phyloP scores from a whole-genome alignment of 371 early-diverging fungal genomes.

The Mortierella sp. region DNA sequence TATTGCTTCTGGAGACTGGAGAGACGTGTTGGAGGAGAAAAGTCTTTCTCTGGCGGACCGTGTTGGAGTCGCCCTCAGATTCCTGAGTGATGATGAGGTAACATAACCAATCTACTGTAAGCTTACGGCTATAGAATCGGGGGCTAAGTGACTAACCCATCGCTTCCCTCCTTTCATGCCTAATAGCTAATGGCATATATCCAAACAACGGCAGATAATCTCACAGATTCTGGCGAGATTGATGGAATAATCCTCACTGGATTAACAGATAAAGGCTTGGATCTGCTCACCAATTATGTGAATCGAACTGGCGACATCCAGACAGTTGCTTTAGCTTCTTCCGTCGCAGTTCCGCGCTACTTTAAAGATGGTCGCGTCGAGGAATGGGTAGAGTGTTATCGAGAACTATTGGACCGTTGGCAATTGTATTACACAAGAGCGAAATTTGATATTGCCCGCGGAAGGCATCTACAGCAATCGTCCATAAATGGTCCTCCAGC shows the following conservation, averaged over 20 bases:
- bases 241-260: constrained; percentile 86
- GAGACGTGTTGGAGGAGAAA: constrained; percentile 67
- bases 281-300: constrained; percentile 81
- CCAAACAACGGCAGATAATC: constrained; percentile 59
- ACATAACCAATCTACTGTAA: neutral
- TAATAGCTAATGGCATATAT: constrained; percentile 69
- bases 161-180: neutral
- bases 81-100: constrained; percentile 80
- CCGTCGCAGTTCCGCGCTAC: constrained; percentile 69
- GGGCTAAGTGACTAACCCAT: neutral
- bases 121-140: neutral
- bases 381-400: constrained; percentile 91
- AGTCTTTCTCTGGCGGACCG: constrained; percentile 77
- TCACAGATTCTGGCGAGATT: constrained; percentile 72
- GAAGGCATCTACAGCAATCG: constrained; percentile 65
- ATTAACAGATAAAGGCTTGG: constrained; percentile 68
- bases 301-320: constrained; percentile 93
- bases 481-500: constrained; percentile 58
- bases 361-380: constrained; percentile 76
- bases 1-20: constrained; percentile 83
- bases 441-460: constrained; percentile 89
- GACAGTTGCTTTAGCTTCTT: constrained; percentile 81
- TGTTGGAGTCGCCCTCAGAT: constrained; percentile 83
- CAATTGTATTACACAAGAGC: constrained; percentile 87
- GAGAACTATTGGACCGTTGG: constrained; percentile 90